phyloP scores from a whole-genome alignment of 176 grass and related monocot species.

The Oryza coarctata region DNA sequence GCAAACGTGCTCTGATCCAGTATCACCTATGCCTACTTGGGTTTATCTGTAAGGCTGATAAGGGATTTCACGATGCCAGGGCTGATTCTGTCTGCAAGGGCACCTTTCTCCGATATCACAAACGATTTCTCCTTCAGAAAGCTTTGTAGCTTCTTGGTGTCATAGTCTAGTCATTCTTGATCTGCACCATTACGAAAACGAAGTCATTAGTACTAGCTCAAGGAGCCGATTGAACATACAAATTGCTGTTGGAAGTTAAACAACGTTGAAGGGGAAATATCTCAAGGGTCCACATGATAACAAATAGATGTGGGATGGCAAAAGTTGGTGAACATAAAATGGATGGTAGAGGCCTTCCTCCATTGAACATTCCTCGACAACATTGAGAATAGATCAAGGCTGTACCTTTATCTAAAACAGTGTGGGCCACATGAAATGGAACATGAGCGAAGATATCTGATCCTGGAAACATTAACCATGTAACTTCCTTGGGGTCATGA shows the following conservation, averaged over 20 bases:
- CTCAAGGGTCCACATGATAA: not conserved
- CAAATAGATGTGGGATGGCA: not conserved
- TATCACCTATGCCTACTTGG: slow-evolving; percentile 34
- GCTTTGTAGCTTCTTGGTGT: slow-evolving; percentile 84
- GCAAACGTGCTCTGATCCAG: not conserved
- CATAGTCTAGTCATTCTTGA: slow-evolving; percentile 67
- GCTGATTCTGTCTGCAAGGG: slow-evolving; percentile 61
- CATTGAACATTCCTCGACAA: not conserved
- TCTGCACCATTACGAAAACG: slow-evolving; percentile 40
- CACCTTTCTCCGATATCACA: slow-evolving; percentile 83
- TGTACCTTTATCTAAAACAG: slow-evolving; percentile 73
- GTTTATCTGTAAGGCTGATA: slow-evolving; percentile 57
- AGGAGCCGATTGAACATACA: not conserved
- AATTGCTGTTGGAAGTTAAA: not conserved
- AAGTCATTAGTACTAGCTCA: not conserved
- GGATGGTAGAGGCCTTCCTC: not conserved
- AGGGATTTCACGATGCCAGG: slow-evolving; percentile 62
- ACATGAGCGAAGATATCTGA: slow-evolving; percentile 77
- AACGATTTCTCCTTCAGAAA: slow-evolving; percentile 85
- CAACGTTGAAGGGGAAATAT: not conserved
- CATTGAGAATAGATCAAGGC: not conserved
- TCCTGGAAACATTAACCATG: slow-evolving; percentile 80
- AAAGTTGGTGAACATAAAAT: not conserved
- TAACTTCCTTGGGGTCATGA: slow-evolving; percentile 64
- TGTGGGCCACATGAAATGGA: slow-evolving; percentile 84